Evolutionary conservation across 441 rosid genomes (phyloP), one percentile per base, ranked within the genome.

Genomic region (Euphorbia schlechtendalii): DNA sequence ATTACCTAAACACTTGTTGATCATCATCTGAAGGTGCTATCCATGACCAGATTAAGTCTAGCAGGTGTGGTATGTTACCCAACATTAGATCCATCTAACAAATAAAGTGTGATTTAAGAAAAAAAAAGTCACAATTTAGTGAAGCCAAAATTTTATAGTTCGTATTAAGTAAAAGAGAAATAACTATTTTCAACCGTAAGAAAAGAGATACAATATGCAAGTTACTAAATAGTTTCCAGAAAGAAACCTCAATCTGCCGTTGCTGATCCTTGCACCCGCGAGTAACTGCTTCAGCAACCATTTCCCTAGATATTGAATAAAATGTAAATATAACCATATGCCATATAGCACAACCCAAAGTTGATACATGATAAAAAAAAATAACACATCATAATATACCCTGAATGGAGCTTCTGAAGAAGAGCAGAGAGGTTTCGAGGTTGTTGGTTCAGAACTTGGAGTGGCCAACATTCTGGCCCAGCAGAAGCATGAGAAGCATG

Each of bases 361-460:
- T 54, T 28, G 22, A 18, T 43, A 8, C 24, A 54, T 10, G 22
- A 17, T 22, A 15, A 63, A 25, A 48, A 63, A n/a, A 46, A 51
- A 58, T 54, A 56, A 12, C 59, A 61, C 6, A 22, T 12, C 56
- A 45, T 13, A 24, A 2, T 32, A 57, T 81, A 95, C 99, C 96
- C 89, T 17, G 99, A 95, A 74, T 95, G 93, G 60, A 95, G 96
- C 71, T 95, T 91, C 83, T 91, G 99, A 78, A 95, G 96, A 76
- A 95, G 92, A 51, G 96, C 82, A 34, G 90, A 83, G 71, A 91
- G 80, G 68, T 84, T 83, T 64, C 95, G 81, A 45, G 99, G 99
- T 77, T 95, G 96, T 83, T 89, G 96, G 74, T 81, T 95, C 76
- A 86, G 65, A 73, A 95, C 97, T 69, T 85, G 95, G 58, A 83